Evolutionary conservation across 75 land plant species (phyloP).

Genomic region (Chamaecyparis obtusa): DNA sequence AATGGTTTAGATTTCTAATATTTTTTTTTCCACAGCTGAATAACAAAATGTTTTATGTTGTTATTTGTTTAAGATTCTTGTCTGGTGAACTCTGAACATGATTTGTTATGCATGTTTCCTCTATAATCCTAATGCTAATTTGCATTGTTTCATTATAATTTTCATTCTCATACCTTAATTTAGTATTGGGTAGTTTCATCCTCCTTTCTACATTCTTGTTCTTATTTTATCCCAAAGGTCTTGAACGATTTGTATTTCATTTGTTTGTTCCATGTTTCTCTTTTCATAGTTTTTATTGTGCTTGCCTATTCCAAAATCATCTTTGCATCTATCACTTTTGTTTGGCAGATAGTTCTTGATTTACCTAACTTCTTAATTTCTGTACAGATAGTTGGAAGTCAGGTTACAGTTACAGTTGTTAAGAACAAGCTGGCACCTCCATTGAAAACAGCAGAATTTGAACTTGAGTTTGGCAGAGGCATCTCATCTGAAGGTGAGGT

Average conservation of each 20-base stretch:
- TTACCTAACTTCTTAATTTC: not conserved
- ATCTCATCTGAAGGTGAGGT: slow-evolving; percentile 76
- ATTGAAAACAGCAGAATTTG: slow-evolving; percentile 72
- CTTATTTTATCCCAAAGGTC: not conserved
- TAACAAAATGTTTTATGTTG: not conserved
- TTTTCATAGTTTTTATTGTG: not conserved
- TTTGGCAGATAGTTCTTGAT: not conserved
- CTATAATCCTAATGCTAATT: too few species aligned
- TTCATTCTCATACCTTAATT: too few species aligned
- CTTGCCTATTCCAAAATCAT: not conserved
- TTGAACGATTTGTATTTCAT: not conserved
- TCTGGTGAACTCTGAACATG: not conserved
- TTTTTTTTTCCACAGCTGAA: not conserved
- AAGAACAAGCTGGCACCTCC: slow-evolving; percentile 92
- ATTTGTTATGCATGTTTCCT: too few species aligned
- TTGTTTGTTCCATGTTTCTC: not conserved
- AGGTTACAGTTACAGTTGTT: slow-evolving; percentile 63
- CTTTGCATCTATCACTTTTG: not conserved
- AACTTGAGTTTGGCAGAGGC: slow-evolving; percentile 92
- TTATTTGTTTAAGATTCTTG: not conserved
- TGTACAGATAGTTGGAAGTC: slow-evolving; percentile 62
- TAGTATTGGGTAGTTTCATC: not conserved
- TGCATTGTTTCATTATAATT: too few species aligned
- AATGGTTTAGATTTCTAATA: not conserved
- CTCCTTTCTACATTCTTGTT: not conserved